Conservation (phyloP, 352 stramenopile genomes). For the Pythium scleroteichum region DNA sequence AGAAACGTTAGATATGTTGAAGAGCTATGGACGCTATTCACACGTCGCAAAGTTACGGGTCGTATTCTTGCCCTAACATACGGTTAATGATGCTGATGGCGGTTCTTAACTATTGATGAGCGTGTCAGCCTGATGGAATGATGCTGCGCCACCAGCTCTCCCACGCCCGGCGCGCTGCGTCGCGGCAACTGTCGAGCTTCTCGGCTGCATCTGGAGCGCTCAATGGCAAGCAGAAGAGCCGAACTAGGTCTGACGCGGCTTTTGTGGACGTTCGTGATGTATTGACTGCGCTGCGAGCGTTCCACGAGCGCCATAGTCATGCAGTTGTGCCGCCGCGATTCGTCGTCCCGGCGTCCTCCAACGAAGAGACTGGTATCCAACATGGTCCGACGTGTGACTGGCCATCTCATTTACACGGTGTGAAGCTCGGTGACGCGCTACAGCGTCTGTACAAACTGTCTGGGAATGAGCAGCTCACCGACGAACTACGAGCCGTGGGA, state of each 20-base stretch:
- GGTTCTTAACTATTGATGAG: too few species aligned
- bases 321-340: slow-evolving; percentile 8
- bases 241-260: too few species aligned
- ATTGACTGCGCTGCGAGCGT: slow-evolving; percentile 7
- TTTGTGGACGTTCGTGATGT: background rate
- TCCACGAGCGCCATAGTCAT: slow-evolving; percentile 9
- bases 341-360: background rate
- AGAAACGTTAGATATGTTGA: too few species aligned
- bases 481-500: slow-evolving; percentile 33
- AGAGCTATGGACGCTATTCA: too few species aligned
- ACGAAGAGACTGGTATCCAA: background rate
- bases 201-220: background rate
- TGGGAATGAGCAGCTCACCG: background rate
- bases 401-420: slow-evolving; percentile 38
- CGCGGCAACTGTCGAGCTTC: background rate
- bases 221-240: background rate
- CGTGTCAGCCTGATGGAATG: too few species aligned
- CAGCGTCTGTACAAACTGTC: slow-evolving; percentile 29
- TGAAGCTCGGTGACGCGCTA: slow-evolving; percentile 42
- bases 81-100: too few species aligned
- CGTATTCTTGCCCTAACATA: too few species aligned
- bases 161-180: background rate
- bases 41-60: too few species aligned
- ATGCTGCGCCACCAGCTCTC: background rate
- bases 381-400: slow-evolving; percentile 16